Percentiles rank a stretch among this genome's conserved stretches.
These are phyloP conservation scores for Morella rubra DNA, from an alignment of 306 rosid genomes.

Conservation along the genomic window DNA sequence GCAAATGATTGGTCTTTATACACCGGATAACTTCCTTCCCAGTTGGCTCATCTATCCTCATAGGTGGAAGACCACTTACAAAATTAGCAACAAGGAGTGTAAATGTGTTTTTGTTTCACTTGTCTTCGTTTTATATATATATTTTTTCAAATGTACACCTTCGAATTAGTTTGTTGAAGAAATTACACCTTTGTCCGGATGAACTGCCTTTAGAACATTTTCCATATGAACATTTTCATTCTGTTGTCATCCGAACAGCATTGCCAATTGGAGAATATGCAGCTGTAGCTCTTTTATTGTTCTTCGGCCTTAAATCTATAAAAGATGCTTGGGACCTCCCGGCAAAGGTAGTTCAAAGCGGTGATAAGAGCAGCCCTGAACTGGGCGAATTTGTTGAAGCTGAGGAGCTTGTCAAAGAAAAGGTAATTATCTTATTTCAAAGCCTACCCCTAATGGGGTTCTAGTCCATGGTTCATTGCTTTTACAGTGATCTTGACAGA, in stretches of 20 bases:
- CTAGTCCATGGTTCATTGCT: background rate
- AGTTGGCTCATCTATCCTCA: constrained; percentile 1
- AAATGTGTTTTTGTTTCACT: background rate
- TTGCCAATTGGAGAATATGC: constrained; percentile 98
- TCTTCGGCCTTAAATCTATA: constrained; percentile 88
- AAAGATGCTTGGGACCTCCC: constrained; percentile 99
- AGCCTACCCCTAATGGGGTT: background rate
- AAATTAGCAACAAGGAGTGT: background rate
- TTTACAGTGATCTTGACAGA: constrained; percentile 14
- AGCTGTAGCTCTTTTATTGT: constrained; percentile 87
- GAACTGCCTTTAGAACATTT: constrained; percentile 7
- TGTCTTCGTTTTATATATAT: background rate
- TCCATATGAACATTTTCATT: constrained; percentile 21
- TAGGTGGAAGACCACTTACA: constrained; percentile 9
- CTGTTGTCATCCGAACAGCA: constrained; percentile 53
- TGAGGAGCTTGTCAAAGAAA: constrained; percentile 90
- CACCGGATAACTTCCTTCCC: background rate
- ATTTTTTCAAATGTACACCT: background rate
- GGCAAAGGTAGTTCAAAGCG: constrained; percentile 46
- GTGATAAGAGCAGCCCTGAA: constrained; percentile 58
- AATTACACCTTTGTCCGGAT: background rate
- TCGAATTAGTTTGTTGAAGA: background rate
- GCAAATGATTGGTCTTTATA: constrained; percentile 5
- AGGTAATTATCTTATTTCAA: constrained; percentile 43
- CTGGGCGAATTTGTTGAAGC: constrained; percentile 87